These are phyloP conservation scores for Aphanomyces cochlioides DNA, from an alignment of 352 stramenopile species.

Conservation along the genomic window DNA sequence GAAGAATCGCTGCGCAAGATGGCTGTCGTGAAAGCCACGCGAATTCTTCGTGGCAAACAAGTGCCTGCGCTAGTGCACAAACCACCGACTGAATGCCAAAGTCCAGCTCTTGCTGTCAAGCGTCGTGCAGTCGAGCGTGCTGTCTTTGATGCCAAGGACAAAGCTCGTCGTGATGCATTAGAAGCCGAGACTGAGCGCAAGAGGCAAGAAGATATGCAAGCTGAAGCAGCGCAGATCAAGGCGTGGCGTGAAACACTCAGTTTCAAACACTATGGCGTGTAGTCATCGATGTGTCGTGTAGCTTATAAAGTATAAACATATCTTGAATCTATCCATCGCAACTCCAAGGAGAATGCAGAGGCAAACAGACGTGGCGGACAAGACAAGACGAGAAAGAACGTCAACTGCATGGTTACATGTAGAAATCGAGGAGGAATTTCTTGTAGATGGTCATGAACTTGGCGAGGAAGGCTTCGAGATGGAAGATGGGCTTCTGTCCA, in stretches of 20 bases:
- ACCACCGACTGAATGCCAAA: conserved; percentile 5
- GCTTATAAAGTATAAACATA: background rate
- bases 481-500: conserved; percentile 98
- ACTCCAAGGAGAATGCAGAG: no score
- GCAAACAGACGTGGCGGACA: no score
- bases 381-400: background rate
- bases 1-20: background rate
- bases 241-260: background rate
- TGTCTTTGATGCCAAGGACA: conserved; percentile 19
- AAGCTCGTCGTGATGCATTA: conserved; percentile 6
- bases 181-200: conserved; percentile 5
- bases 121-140: conserved; percentile 14
- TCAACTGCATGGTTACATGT: conserved; percentile 55
- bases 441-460: conserved; percentile 99
- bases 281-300: background rate
- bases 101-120: conserved; percentile 20
- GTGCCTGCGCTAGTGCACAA: background rate
- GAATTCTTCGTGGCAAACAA: background rate
- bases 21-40: conserved; percentile 19
- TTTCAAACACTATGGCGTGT: background rate
- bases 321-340: background rate
- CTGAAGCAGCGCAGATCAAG: background rate
- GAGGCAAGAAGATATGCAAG: conserved; percentile 7
- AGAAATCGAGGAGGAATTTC: conserved; percentile 94
- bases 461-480: conserved; percentile 98